Evolutionary conservation across 345 rosid species (phyloP), one percentile per base, ranked within the genome.

Genomic region (Euclidium syriacum): DNA sequence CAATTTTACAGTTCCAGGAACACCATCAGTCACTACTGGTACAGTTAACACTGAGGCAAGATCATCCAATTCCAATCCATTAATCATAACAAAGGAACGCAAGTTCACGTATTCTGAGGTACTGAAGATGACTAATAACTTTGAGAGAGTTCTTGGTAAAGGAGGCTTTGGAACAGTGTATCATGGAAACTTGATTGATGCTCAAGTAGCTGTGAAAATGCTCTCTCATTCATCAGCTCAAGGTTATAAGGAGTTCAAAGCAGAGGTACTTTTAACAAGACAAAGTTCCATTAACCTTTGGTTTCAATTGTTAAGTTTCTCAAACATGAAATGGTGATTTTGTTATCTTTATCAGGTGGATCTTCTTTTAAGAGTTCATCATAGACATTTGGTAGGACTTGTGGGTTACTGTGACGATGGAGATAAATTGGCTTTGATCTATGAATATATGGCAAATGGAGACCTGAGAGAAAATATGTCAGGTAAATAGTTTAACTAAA

Each of bases 361-460:
- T 1, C 71, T 75, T n/a, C 72, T 70, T 16, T 39, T 58, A 35
- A 53, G 68, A 70, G 70, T 70, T 19, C 79, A 78, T 19, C 79
- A 78, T 19, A 72, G 68, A 56, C 75, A 75, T 50, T 58, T 78
- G 58, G 80, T 74, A 18, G 64, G 79, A 18, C 75, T 84, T 20
- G 59, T 73, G 3, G 94, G 94, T 1, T 86, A 81, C 10, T 81
- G 90, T 51, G 58, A 77, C 55, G 85, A 81, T 9, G 65, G 59
- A 22, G 62, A 63, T 3, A 70, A 76, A 9, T 52, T 81, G 33
- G 86, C 75, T 26, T 36, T 83, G 43, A 63, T 86, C 14, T 84
- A 84, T 43, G 91, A 81, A 68, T 80, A 73, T 33, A 82, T 87
- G 91, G 78, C 75, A 1, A 64, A 68, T 16, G 95, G 90, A 47